phyloP scores from a whole-genome alignment of 352 stramenopile species.

The Pythium utonaiense region DNA sequence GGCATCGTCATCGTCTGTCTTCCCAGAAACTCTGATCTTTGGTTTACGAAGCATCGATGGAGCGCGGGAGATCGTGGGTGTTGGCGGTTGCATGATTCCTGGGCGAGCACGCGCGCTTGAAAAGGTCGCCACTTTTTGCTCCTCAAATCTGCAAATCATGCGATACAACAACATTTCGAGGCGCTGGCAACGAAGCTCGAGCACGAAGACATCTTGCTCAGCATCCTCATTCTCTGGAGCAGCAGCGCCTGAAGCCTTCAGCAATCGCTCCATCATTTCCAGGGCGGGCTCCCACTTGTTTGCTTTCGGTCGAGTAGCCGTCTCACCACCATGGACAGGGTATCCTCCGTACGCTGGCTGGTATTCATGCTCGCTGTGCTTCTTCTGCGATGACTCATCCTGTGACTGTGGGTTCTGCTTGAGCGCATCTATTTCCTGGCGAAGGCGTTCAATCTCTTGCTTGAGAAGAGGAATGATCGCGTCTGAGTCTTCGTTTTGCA shows the following conservation, averaged over 20 bases:
- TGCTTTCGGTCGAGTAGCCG: constrained; percentile 26
- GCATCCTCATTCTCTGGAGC: constrained; percentile 35
- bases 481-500: constrained; percentile 84
- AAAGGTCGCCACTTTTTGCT: constrained; percentile 73
- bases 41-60: constrained; percentile 42
- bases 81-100: constrained; percentile 6
- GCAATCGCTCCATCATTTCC: constrained; percentile 76
- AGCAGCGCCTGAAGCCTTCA: constrained; percentile 53
- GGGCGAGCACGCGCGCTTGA: constrained; percentile 32
- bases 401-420: constrained; percentile 10
- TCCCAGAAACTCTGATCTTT: constrained; percentile 41
- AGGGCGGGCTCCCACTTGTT: constrained; percentile 78
- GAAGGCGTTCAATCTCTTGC: constrained; percentile 66
- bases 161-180: constrained; percentile 82
- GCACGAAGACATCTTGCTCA: constrained; percentile 32
- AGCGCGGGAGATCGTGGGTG: constrained; percentile 11
- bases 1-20: constrained; percentile 41
- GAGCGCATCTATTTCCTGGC: constrained; percentile 51
- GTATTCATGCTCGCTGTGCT: constrained; percentile 6
- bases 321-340: constrained; percentile 23
- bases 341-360: constrained; percentile 19
- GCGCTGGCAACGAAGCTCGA: constrained; percentile 58
- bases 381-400: background rate
- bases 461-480: constrained; percentile 71
- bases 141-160: constrained; percentile 84